Percentiles rank a stretch among this genome's conserved stretches.
Evolutionary conservation across 352 stramenopile genomes (phyloP).

Genomic region (Phytopythium montanum): DNA sequence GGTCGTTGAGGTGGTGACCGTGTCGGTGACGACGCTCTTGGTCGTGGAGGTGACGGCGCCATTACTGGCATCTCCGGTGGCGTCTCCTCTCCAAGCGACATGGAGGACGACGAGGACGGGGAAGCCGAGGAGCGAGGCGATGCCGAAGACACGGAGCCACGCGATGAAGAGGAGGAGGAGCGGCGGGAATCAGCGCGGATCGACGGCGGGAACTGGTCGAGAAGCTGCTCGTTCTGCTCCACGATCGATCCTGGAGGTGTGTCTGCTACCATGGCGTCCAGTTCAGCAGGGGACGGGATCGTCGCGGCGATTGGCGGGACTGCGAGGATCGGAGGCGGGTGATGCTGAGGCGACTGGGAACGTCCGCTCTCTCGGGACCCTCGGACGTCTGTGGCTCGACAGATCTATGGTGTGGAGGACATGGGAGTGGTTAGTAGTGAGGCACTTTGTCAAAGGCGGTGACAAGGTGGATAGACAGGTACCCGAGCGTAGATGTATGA

Average conservation of each 20-base stretch:
- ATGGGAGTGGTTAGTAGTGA: background rate
- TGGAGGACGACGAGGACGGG: background rate
- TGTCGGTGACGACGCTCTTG: background rate
- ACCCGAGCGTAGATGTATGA: constrained; percentile 46
- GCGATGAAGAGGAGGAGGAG: background rate
- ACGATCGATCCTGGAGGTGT: background rate
- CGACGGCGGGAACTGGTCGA: constrained; percentile 1
- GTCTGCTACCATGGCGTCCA: background rate
- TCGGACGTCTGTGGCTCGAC: constrained; percentile 4
- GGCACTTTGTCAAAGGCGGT: background rate
- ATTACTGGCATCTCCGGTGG: background rate
- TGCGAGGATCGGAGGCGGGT: background rate
- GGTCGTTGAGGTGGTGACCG: no score
- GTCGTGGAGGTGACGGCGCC: background rate
- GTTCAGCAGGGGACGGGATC: background rate
- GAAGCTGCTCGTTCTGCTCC: constrained; percentile 1
- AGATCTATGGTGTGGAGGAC: background rate
- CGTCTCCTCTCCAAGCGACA: background rate
- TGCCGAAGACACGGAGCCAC: background rate
- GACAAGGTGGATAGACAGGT: background rate
- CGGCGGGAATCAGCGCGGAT: background rate
- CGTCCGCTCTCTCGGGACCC: background rate
- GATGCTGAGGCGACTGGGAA: background rate
- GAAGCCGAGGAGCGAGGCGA: background rate
- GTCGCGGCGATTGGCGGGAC: background rate